Base-by-base conservation (phyloP, 345 rosid genomes). In the Raphanus raphanistrum region DNA sequence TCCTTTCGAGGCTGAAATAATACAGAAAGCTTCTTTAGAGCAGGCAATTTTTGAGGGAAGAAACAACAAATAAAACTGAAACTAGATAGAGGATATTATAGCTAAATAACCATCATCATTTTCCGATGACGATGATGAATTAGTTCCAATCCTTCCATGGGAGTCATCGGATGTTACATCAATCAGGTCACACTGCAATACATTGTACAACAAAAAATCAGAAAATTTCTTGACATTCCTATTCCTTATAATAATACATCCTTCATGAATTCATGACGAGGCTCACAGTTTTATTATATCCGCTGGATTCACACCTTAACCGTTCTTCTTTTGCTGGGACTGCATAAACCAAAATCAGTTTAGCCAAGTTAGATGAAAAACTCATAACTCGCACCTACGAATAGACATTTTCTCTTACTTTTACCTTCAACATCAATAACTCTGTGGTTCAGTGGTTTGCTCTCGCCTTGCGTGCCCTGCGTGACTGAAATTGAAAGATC, bases 271-370 rank as follows among this genome's bases (percentile, higher is more conserved):
- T 16, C 5, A 31, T 31, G 57, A 33, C 3, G 59, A 63, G 36
- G 74, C 90, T 83, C 80, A 90, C 92, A 74, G 48, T 78, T 80
- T 68, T 72, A 66, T 68, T 70, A 66, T 70, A 63, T 82, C 71
- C 73, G 27, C 76, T 70, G 64, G 58, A 79, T 74, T 76, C 78
- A 60, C 67, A 41, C 60, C 76, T 76, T 67, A 68, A 59, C 52
- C 17, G 26, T 76, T 70, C 58, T 72, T 79, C 75, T 28, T 82
- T 75, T 25, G 16, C 68, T 33, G 71, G 57, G 71, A 75, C 77
- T 80, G 84, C 33, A 81, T 75, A 52, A 72, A 81, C 55, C 28
- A 32, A 27, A 77, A 60, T 43, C 3, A 8, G 70, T 71, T 71
- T 59, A 65, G 75, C 12, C 48, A 41, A 48, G 59, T 25, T n/a